Conservation (phyloP, 306 rosid genomes). For the Cicer judaicum region DNA sequence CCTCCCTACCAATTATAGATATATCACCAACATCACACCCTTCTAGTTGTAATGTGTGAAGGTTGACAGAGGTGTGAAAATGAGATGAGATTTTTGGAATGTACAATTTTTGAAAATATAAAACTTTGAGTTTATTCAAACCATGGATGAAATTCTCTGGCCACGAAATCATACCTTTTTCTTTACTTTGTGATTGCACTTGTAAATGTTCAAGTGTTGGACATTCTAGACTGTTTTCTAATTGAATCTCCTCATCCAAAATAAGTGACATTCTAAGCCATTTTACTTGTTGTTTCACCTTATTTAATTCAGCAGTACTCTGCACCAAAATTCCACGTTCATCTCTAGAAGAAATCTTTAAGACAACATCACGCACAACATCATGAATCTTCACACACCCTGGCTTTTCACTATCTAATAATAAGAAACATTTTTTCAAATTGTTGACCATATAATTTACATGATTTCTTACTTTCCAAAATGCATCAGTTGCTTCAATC, state of each 20-base stretch:
- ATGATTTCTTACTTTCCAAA: background rate
- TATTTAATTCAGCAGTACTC: background rate
- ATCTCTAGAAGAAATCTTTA: background rate
- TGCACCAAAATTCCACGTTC: background rate
- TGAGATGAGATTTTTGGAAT: background rate
- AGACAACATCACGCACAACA: background rate
- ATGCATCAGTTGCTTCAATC: background rate
- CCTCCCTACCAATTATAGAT: slow-evolving; percentile 37
- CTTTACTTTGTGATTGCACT: background rate
- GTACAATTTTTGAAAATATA: background rate
- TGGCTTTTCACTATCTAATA: background rate
- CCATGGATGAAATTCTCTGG: background rate
- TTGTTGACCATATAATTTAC: background rate
- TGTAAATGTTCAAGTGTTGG: background rate
- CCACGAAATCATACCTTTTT: background rate
- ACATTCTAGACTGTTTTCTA: background rate
- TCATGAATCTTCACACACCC: background rate
- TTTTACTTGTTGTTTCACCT: background rate
- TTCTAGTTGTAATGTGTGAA: slow-evolving; percentile 31
- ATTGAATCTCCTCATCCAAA: background rate
- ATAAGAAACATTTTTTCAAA: background rate
- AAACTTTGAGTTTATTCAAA: background rate
- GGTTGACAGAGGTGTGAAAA: slow-evolving; percentile 17
- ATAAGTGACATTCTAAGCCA: slow-evolving; percentile 14
- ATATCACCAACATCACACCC: slow-evolving; percentile 34